Base-by-base conservation (phyloP, 768 basidiomycete species). In the Lyophyllum decastes region DNA sequence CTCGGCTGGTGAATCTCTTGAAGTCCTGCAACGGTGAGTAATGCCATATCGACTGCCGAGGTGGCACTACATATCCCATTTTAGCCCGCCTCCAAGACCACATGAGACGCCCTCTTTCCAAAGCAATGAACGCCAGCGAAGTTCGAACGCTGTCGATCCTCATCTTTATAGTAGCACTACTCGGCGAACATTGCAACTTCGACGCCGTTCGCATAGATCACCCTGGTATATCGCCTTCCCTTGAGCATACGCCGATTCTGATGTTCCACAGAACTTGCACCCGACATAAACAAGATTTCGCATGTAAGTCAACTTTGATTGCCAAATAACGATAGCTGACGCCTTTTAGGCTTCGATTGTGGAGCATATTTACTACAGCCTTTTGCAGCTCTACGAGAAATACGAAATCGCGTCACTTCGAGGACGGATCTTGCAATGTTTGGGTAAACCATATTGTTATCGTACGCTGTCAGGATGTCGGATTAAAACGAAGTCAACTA, bases 121-220 rank as follows among this genome's bases (percentile, higher is more conserved):
- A 75, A 26, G 65, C 71, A n/a, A 73, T 85, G 68, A 64, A 72
- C 21, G 59, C 77, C 0, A 74, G 77, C 14, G 89, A 90, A 47
- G 66, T 76, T 30, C 78, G 84, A 33, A 73, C 85, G 0, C 59
- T 93, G 10, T 78, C 82, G 26, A 83, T 95, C 21, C 79, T 97
- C 22, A 85, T 94, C 21, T 90, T 89, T 65, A 95, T 98, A 46
- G 86, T 90, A 1, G 82, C 94, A 0, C 74, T 98, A 0, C 84
- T 98, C 0, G 90, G 88, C 40, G 94, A 98, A 71, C 84, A 96
- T 67, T 95, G 92, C 62, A 80, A 94, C 58, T 94, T 98, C 65
- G 95, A 98, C 67, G 73, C 75, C 1, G 73, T 98, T 11, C 82
- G 93, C 17, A 64, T 62, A 12, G 87, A 89, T 40, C 76, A 84